A percentile compares a stretch with the other conserved stretches of the same genome.
Evolutionary conservation across 1,139 yeast genomes (phyloP).

Genomic region (Kluyveromyces sp.): DNA sequence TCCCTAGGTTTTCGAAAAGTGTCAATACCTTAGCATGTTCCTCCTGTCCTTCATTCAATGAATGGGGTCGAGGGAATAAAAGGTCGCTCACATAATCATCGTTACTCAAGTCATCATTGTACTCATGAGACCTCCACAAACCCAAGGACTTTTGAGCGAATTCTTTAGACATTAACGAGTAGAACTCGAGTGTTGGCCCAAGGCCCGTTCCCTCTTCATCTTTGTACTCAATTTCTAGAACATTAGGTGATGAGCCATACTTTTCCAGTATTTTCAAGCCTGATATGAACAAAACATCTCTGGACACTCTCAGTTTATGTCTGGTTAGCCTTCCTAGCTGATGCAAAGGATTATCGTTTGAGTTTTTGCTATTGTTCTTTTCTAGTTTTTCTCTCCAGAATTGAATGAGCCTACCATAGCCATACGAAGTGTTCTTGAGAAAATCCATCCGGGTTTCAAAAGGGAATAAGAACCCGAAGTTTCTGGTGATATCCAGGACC

Average conservation of each 20-base stretch:
- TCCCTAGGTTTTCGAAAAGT: constrained; percentile 66
- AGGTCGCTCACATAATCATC: constrained; percentile 48
- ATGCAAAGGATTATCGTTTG: constrained; percentile 23
- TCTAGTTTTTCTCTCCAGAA: constrained; percentile 61
- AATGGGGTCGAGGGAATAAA: constrained; percentile 63
- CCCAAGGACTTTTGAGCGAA: constrained; percentile 50
- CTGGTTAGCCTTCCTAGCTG: constrained; percentile 72
- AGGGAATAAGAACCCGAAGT: constrained; percentile 79
- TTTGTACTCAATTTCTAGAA: constrained; percentile 79
- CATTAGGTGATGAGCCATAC: constrained; percentile 74
- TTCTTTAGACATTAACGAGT: constrained; percentile 71
- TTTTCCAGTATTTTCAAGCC: constrained; percentile 72
- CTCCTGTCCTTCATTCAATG: constrained; percentile 35
- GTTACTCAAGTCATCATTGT: constrained; percentile 19
- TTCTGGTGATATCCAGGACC: constrained; percentile 66
- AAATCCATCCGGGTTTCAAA: constrained; percentile 72
- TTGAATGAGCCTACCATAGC: constrained; percentile 76
- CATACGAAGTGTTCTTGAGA: constrained; percentile 84
- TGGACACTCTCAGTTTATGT: constrained; percentile 72
- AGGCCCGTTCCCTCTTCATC: constrained; percentile 95
- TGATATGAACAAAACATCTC: constrained; percentile 66
- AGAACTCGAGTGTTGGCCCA: constrained; percentile 94
- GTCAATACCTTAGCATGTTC: constrained; percentile 41
- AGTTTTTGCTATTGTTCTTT: constrained; percentile 33
- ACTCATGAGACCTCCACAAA: constrained; percentile 58